Conservation (phyloP, 2,329 filamentous ascomycete genomes). For the Microcyclospora pomicola region DNA sequence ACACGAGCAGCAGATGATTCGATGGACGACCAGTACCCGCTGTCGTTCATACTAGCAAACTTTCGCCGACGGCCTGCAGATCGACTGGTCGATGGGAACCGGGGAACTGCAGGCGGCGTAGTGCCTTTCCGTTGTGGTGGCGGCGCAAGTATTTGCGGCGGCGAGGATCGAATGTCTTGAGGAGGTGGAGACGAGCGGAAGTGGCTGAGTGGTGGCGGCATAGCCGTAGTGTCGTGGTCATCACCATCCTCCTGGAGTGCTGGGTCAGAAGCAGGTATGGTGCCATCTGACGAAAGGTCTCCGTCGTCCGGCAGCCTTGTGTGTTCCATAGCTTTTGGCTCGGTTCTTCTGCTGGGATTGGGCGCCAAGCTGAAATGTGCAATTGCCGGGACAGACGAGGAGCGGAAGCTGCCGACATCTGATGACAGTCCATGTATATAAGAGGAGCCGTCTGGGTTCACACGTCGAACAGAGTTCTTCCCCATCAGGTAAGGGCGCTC, state of each 20-base stretch:
- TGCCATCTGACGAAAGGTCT: conserved; percentile 39
- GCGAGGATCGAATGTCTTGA: conserved; percentile 73
- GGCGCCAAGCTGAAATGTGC: conserved; percentile 23
- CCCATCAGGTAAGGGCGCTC: conserved; percentile 84
- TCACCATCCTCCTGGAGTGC: conserved; percentile 35
- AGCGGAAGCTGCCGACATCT: conserved; percentile 19
- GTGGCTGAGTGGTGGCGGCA: conserved; percentile 27
- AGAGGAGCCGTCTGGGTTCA: conserved; percentile 38
- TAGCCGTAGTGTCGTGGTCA: conserved; percentile 23
- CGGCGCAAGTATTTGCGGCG: conserved; percentile 63
- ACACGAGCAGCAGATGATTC: conserved; percentile 78
- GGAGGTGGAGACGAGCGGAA: conserved; percentile 58
- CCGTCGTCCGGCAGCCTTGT: conserved; percentile 37
- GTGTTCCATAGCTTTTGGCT: conserved; percentile 33
- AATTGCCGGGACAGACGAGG: conserved; percentile 26
- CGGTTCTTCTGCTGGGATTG: conserved; percentile 17
- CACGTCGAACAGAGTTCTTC: conserved; percentile 48
- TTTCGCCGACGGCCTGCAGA: conserved; percentile 58
- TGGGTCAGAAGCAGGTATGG: conserved; percentile 38
- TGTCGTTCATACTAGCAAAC: conserved; percentile 72
- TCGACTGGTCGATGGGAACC: conserved; percentile 49
- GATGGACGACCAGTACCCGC: conserved; percentile 90
- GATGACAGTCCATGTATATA: conserved; percentile 18
- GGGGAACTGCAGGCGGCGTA: conserved; percentile 60
- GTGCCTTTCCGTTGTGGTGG: conserved; percentile 51